Evolutionary conservation across 192 early-diverging fungal genomes (phyloP).

Genomic region (Coemansia sp.): DNA sequence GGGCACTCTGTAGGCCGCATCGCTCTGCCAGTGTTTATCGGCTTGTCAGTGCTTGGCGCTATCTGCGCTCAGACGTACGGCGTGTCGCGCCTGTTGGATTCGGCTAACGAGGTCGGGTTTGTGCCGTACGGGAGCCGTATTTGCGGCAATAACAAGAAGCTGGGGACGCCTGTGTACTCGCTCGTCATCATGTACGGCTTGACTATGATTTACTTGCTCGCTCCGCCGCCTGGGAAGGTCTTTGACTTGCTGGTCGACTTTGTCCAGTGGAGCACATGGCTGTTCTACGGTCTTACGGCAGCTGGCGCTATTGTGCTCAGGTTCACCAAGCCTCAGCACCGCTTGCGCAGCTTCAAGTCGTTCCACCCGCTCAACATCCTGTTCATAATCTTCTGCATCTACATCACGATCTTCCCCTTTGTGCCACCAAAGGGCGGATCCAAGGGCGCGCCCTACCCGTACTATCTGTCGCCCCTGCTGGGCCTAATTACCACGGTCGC

Average conservation of each 20-base stretch:
- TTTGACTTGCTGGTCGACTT: constrained; percentile 64
- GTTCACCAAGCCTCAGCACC: constrained; percentile 35
- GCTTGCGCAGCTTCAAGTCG: constrained; percentile 54
- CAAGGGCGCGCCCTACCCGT: constrained; percentile 38
- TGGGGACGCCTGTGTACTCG: constrained; percentile 49
- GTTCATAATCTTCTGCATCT: constrained; percentile 56
- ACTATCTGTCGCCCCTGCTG: constrained; percentile 54
- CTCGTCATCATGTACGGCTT: constrained; percentile 50
- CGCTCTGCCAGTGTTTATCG: constrained; percentile 56
- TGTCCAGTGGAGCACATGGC: constrained; percentile 60
- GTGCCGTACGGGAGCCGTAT: constrained; percentile 50
- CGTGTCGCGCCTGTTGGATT: constrained; percentile 55
- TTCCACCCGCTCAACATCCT: constrained; percentile 49
- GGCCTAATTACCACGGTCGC: constrained; percentile 43
- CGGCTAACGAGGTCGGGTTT: constrained; percentile 55
- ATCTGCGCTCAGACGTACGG: constrained; percentile 56
- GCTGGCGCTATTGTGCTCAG: constrained; percentile 57
- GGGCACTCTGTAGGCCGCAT: constrained; percentile 53
- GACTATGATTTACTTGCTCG: constrained; percentile 55
- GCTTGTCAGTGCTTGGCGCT: constrained; percentile 56
- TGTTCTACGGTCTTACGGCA: constrained; percentile 59
- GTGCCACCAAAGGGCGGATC: constrained; percentile 44
- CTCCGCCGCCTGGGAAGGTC: constrained; percentile 59
- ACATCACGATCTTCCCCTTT: constrained; percentile 58
- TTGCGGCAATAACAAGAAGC: constrained; percentile 44